Conservation (phyloP, 768 basidiomycete genomes). For the Lentinus brumalis region DNA sequence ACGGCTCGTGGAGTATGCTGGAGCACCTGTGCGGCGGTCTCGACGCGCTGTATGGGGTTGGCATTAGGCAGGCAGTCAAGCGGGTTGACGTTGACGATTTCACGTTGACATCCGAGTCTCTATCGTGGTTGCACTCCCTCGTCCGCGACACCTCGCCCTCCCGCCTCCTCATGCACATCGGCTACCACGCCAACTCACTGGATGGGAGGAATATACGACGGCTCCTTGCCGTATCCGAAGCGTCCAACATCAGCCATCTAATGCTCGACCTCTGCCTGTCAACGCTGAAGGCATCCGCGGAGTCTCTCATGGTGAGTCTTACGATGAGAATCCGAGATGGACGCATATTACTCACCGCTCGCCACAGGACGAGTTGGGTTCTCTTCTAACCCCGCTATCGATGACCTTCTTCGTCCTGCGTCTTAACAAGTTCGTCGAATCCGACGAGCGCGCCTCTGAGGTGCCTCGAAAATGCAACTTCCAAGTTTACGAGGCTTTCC, state of each 20-base stretch:
- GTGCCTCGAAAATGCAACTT: too few relatives aligned
- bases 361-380: too few relatives aligned
- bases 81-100: slow-evolving; percentile 1
- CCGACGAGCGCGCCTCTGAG: too few relatives aligned
- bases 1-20: neutral
- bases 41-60: neutral
- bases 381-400: too few relatives aligned
- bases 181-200: neutral
- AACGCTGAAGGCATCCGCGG: neutral
- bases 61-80: neutral
- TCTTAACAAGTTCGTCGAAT: too few relatives aligned
- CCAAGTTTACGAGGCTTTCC: too few relatives aligned
- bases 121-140: neutral
- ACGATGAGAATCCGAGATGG: neutral
- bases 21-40: neutral
- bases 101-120: neutral
- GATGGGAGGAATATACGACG: neutral
- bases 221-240: neutral
- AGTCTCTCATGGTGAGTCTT: neutral
- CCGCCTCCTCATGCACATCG: neutral
- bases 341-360: too few relatives aligned
- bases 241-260: neutral
- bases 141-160: neutral
- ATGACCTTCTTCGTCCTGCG: too few relatives aligned
- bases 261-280: neutral